phyloP scores from a whole-genome alignment of 257 asterid genomes.

The Rehmannia glutinosa region DNA sequence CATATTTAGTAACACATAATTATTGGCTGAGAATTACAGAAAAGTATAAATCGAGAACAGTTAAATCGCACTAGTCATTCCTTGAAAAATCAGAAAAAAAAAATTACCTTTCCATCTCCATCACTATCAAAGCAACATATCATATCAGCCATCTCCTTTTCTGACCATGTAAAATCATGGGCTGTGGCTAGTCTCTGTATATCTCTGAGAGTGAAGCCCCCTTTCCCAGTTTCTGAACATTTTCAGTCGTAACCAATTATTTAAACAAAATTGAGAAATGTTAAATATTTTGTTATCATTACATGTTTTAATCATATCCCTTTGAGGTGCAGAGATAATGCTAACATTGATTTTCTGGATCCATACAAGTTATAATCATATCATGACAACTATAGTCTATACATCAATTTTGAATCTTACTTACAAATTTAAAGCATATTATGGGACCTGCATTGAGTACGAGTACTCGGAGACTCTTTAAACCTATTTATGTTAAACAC shows the following conservation, averaged over 20 bases:
- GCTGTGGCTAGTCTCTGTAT: slow-evolving; percentile 54
- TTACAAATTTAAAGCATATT: no score
- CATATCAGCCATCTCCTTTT: slow-evolving; percentile 77
- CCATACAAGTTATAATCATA: no score
- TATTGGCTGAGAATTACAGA: background rate
- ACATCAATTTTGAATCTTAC: no score
- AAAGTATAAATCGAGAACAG: background rate
- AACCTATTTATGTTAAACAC: no score
- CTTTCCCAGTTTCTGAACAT: slow-evolving; percentile 71
- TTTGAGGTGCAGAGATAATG: no score
- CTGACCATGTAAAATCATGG: slow-evolving; percentile 91
- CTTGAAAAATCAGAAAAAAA: background rate
- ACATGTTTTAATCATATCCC: no score
- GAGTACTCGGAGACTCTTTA: no score
- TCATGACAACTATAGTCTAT: no score
- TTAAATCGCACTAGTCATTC: background rate
- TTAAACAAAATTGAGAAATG: background rate
- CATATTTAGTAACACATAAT: background rate
- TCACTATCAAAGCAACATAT: slow-evolving; percentile 59
- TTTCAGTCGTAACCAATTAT: background rate
- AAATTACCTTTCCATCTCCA: slow-evolving; percentile 79
- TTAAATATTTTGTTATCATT: background rate
- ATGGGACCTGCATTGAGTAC: no score
- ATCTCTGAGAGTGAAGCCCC: slow-evolving; percentile 56
- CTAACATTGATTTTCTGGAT: no score